These are phyloP conservation scores for Monosporozyma solicola DNA, from an alignment of 805 yeast genomes.

Conservation along the genomic window DNA sequence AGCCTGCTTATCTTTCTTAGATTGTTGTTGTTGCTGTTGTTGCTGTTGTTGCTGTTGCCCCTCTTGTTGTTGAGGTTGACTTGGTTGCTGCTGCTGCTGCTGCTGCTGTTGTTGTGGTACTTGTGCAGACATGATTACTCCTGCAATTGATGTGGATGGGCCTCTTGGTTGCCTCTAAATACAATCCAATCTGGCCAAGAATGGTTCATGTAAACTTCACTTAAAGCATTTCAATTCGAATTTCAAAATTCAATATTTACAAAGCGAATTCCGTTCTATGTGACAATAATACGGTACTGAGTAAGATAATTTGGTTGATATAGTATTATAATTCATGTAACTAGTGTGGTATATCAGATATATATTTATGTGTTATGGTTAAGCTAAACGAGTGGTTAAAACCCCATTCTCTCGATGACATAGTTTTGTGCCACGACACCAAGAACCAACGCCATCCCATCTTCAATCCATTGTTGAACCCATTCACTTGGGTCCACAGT, in stretches of 20 bases:
- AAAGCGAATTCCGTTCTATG: background rate
- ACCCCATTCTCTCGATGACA: constrained; percentile 70
- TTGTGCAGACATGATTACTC: background rate
- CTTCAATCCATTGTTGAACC: constrained; percentile 72
- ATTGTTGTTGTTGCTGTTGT: constrained; percentile 1
- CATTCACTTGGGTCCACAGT: constrained; percentile 72
- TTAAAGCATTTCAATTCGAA: background rate
- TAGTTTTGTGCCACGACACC: constrained; percentile 88
- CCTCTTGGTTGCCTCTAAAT: background rate
- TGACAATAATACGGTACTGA: background rate
- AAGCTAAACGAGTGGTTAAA: constrained; percentile 3
- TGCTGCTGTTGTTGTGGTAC: background rate
- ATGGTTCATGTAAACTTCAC: background rate
- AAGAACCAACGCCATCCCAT: constrained; percentile 67
- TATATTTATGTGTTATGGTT: background rate
- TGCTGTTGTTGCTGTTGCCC: constrained; percentile 1
- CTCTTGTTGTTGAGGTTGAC: background rate
- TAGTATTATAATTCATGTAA: background rate
- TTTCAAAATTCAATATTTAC: background rate
- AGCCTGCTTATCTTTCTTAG: constrained; percentile 7
- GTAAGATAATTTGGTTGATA: background rate
- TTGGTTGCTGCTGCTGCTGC: background rate
- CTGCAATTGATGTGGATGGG: background rate
- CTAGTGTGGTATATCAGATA: background rate
- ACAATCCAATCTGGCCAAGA: background rate